phyloP scores from a whole-genome alignment of 345 rosid genomes.

The Salix brachista region DNA sequence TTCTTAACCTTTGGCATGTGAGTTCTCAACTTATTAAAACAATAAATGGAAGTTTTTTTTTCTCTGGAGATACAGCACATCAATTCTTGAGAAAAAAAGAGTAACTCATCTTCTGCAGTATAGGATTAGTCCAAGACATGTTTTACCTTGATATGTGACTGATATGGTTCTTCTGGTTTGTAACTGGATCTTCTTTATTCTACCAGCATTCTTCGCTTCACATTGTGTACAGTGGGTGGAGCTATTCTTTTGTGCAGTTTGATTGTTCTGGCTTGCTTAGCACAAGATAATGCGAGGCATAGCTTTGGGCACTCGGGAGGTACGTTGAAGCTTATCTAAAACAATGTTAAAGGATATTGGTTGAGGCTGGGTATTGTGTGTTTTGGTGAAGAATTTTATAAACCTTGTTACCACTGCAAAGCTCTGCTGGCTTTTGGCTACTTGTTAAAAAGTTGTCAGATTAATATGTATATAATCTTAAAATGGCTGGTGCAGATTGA shows the following conservation, averaged over 20 bases:
- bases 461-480: not conserved
- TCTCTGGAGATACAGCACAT: not conserved
- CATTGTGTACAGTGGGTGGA: conserved; percentile 43
- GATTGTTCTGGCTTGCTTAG: conserved; percentile 49
- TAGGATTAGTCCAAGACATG: not conserved
- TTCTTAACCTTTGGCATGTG: not conserved
- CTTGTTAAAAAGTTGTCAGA: not conserved
- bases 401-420: not conserved
- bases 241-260: conserved; percentile 52
- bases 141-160: not conserved
- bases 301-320: conserved; percentile 70
- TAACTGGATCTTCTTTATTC: not conserved
- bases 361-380: not conserved
- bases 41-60: not conserved
- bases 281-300: conserved; percentile 60
- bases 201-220: conserved; percentile 45
- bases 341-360: not conserved
- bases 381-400: not conserved
- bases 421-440: not conserved
- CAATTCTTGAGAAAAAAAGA: not conserved
- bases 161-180: not conserved
- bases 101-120: not conserved
- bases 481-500: not conserved
- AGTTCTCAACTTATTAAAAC: not conserved
- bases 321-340: conserved; percentile 9